Evolutionary conservation across 148 eudicot genomes (phyloP), one percentile per base, ranked within the genome.

Genomic region (Chenopodium formosanum): DNA sequence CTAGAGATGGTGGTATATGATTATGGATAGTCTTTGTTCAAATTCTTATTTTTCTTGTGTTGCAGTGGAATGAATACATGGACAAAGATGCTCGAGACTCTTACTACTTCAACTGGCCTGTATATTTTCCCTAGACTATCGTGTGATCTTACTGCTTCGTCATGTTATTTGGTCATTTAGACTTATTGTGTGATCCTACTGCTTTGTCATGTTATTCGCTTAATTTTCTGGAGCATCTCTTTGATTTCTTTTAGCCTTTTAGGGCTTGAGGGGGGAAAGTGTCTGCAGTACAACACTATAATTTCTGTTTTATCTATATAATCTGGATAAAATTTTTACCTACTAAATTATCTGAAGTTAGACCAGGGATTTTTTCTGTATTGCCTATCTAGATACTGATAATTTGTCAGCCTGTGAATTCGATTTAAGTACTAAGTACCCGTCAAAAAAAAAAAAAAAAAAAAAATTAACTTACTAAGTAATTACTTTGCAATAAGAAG

Each of bases 51-150:
- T 84, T 70, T 23, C 32, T 76, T n/a, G 22, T 60, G 19, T 87
- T 89, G 85, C 91, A 94, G 98, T 94, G 97, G 98, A 94, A 94
- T 87, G 86, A 94, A 85, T 56, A 56, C 62, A 89, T 87, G 91
- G 83, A 78, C 86, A 90, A 79, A 84, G 90, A 85, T 25, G 75
- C 77, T 40, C 90, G 97, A 52, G 94, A 92, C 65, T 89, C 97
- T n/a, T 94, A 94, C 94, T 94, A 94, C 86, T 70, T 75, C 90
- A 92, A 92, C 85, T 92, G 97, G 98, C 97, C 98, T 77, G 86
- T 89, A 29, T 94, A 88, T 80, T 94, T 94, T 85, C 92, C 91
- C n/a, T 9, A 71, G 44, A 40, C 7, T 40, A 6, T 40, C 6
- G 44, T 16, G 25, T 40, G 63, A 25, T 16, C 20, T 1, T 73